phyloP scores from a whole-genome alignment of 192 early-diverging fungal species.

The Thamnidium elegans region DNA sequence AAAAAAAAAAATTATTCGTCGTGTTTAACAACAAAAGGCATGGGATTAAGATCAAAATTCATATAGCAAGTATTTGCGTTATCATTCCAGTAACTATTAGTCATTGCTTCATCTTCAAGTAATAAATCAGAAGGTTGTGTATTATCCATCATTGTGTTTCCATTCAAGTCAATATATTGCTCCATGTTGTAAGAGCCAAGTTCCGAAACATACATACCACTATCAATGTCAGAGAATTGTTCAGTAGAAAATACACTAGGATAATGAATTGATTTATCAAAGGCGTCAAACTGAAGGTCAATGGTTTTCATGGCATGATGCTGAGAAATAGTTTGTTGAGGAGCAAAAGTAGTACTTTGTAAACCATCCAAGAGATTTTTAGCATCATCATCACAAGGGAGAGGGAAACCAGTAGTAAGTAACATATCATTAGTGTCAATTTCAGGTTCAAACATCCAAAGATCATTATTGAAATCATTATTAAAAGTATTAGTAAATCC shows the following conservation, averaged over 20 bases:
- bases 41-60: too few species aligned
- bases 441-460: not conserved
- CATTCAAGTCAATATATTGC: not conserved
- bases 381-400: not conserved
- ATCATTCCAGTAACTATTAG: too few species aligned
- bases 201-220: not conserved
- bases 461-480: not conserved
- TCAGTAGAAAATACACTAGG: not conserved
- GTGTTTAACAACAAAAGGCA: too few species aligned
- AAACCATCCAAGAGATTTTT: slow-evolving; percentile 5
- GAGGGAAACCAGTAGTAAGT: not conserved
- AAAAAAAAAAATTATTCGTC: too few species aligned
- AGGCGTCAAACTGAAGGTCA: not conserved
- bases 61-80: too few species aligned
- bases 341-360: not conserved
- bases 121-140: too few species aligned
- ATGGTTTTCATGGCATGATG: not conserved
- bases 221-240: not conserved
- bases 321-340: not conserved
- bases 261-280: not conserved
- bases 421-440: not conserved
- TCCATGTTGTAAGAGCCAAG: not conserved
- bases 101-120: too few species aligned
- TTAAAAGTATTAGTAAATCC: not conserved
- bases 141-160: too few species aligned